Conservation (phyloP, 2,329 filamentous ascomycete species). For the Grosmannia huntii region DNA sequence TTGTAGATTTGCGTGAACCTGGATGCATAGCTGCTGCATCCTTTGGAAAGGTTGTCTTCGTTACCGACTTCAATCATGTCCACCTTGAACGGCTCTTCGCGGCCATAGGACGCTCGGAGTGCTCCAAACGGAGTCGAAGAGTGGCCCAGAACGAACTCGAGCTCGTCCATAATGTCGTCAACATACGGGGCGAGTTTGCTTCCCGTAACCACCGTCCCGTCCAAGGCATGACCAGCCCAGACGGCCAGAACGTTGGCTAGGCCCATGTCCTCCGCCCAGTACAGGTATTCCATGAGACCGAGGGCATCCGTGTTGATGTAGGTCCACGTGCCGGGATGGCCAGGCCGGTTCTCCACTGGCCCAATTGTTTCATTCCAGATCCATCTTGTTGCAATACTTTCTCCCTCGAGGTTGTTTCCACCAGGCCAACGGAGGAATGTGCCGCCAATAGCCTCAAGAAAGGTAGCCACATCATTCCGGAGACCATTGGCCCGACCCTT, state of each 20-base stretch:
- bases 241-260: constrained; percentile 37
- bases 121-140: constrained; percentile 41
- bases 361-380: too few relatives aligned
- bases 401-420: too few relatives aligned
- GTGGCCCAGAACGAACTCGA: constrained; percentile 49
- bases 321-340: constrained; percentile 42
- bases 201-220: constrained; percentile 36
- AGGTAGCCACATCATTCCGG: constrained; percentile 39
- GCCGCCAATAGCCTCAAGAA: constrained; percentile 21
- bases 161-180: constrained; percentile 46
- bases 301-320: constrained; percentile 51
- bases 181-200: constrained; percentile 41
- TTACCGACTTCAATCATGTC: constrained; percentile 55
- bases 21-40: constrained; percentile 37
- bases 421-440: too few relatives aligned
- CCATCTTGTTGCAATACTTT: too few relatives aligned
- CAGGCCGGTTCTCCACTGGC: constrained; percentile 38
- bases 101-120: constrained; percentile 43
- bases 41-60: constrained; percentile 48
- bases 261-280: constrained; percentile 47
- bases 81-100: constrained; percentile 47
- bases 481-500: constrained; percentile 46
- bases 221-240: constrained; percentile 42
- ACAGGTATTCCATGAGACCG: constrained; percentile 48
- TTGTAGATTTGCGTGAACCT: constrained; percentile 47